Evolutionary conservation across 2,329 filamentous ascomycete species (phyloP).

Genomic region (Clonostachys solani): DNA sequence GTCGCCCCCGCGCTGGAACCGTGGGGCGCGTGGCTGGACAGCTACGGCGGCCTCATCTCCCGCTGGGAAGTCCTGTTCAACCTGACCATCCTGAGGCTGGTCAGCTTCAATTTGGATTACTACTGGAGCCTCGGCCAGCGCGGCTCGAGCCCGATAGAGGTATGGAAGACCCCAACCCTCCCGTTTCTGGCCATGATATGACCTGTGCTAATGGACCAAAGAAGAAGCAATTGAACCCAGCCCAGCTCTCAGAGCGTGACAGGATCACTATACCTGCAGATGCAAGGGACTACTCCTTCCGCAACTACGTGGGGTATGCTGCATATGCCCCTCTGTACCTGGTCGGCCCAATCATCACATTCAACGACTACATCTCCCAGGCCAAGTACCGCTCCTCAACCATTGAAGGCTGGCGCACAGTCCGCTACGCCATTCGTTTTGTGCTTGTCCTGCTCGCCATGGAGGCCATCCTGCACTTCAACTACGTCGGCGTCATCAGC

Average conservation of each 20-base stretch:
- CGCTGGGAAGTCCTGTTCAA: constrained; percentile 99
- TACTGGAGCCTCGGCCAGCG: constrained; percentile 79
- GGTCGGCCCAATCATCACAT: constrained; percentile 88
- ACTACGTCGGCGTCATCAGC: constrained; percentile 91
- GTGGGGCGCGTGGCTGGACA: constrained; percentile 72
- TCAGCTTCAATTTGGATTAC: constrained; percentile 96
- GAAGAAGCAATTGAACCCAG: constrained; percentile 95
- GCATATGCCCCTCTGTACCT: constrained; percentile 93
- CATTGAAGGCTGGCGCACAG: constrained; percentile 65
- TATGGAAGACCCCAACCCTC: constrained; percentile 38
- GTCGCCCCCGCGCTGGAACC: constrained; percentile 43
- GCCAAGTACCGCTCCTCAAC: constrained; percentile 68
- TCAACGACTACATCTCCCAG: constrained; percentile 96
- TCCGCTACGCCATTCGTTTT: constrained; percentile 82
- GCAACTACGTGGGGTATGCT: constrained; percentile 84
- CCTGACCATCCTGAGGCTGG: constrained; percentile 83
- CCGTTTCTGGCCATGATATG: no score
- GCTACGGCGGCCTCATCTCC: constrained; percentile 75
- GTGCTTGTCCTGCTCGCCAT: constrained; percentile 75
- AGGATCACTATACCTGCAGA: constrained; percentile 74
- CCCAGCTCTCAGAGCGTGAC: constrained; percentile 83
- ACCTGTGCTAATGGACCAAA: constrained; percentile 62
- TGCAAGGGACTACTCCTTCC: constrained; percentile 67
- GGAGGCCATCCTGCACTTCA: constrained; percentile 87
- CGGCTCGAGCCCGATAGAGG: constrained; percentile 70